Conservation (phyloP, 2,329 filamentous ascomycete genomes). For the Podosphaera leucotricha region DNA sequence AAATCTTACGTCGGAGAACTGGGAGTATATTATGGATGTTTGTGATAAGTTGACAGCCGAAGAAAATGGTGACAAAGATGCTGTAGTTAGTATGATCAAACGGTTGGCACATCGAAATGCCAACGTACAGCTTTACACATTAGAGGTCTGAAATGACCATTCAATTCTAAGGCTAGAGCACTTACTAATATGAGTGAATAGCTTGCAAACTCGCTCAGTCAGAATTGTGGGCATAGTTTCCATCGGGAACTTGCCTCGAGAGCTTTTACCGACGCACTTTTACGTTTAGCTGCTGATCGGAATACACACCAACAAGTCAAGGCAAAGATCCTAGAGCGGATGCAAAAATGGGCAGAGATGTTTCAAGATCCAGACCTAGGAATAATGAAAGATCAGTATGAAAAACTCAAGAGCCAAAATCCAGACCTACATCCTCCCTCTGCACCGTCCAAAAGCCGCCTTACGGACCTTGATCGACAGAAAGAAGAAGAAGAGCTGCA, state of each 20-base stretch:
- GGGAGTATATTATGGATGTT: slow-evolving; percentile 32
- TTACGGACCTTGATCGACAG: slow-evolving; percentile 71
- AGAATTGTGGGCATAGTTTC: slow-evolving; percentile 46
- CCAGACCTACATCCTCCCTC: slow-evolving; percentile 78
- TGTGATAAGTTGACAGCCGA: slow-evolving; percentile 20
- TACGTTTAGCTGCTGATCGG: slow-evolving; percentile 76
- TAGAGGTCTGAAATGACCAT: slow-evolving; percentile 26
- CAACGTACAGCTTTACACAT: slow-evolving; percentile 55
- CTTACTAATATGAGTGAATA: slow-evolving; percentile 14
- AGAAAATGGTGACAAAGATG: slow-evolving; percentile 34
- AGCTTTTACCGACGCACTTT: slow-evolving; percentile 69
- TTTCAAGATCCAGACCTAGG: slow-evolving; percentile 80
- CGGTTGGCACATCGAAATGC: slow-evolving; percentile 50
- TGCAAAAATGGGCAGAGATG: slow-evolving; percentile 93
- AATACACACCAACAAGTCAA: slow-evolving; percentile 96
- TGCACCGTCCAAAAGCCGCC: slow-evolving; percentile 76
- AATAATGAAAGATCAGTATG: slow-evolving; percentile 92
- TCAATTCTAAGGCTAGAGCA: neutral
- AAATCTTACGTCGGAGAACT: slow-evolving; percentile 57
- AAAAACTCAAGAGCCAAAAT: slow-evolving; percentile 61
- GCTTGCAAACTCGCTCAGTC: slow-evolving; percentile 47
- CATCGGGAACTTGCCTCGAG: slow-evolving; percentile 48
- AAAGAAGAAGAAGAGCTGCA: slow-evolving; percentile 96
- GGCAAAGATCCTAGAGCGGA: slow-evolving; percentile 85
- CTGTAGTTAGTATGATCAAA: slow-evolving; percentile 49